These are phyloP conservation scores for Aspergillus neotritici DNA, from an alignment of 2,329 filamentous ascomycete species.

Conservation along the genomic window DNA sequence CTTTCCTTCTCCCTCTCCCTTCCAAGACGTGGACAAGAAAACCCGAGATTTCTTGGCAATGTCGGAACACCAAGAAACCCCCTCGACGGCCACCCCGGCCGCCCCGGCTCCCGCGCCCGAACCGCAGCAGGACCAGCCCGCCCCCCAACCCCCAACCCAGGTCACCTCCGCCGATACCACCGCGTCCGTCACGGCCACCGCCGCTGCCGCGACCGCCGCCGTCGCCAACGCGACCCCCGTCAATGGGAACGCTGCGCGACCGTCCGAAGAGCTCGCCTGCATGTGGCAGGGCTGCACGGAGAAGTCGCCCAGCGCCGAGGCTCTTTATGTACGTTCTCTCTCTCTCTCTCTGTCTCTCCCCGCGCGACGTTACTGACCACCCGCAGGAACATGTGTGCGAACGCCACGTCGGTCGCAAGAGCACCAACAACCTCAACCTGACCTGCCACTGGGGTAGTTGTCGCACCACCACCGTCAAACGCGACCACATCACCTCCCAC, in stretches of 20 bases:
- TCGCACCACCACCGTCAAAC: constrained; percentile 94
- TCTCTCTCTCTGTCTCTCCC: background rate
- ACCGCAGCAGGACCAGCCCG: constrained; percentile 19
- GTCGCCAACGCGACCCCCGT: constrained; percentile 23
- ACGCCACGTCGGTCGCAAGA: constrained; percentile 96
- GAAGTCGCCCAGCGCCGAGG: constrained; percentile 52
- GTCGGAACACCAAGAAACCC: constrained; percentile 34
- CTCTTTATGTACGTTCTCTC: constrained; percentile 53
- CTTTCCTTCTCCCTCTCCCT: constrained; percentile 23
- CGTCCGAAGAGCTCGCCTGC: constrained; percentile 44
- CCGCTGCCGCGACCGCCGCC: constrained; percentile 35
- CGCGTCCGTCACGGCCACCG: constrained; percentile 29
- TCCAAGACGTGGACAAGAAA: constrained; percentile 29
- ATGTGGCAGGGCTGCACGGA: constrained; percentile 61
- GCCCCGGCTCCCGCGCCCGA: constrained; percentile 20
- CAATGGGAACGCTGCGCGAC: constrained; percentile 24
- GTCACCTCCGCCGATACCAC: constrained; percentile 21
- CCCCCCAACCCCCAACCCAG: constrained; percentile 17
- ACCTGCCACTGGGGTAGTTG: constrained; percentile 97
- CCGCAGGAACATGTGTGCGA: constrained; percentile 92
- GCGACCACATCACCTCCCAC: constrained; percentile 98
- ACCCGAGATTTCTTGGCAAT: constrained; percentile 35
- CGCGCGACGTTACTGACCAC: background rate
- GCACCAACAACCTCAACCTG: constrained; percentile 95
- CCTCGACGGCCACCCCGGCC: constrained; percentile 21